Conservation (phyloP, 164 flowering plant genomes). For the Umbellularia californica region DNA sequence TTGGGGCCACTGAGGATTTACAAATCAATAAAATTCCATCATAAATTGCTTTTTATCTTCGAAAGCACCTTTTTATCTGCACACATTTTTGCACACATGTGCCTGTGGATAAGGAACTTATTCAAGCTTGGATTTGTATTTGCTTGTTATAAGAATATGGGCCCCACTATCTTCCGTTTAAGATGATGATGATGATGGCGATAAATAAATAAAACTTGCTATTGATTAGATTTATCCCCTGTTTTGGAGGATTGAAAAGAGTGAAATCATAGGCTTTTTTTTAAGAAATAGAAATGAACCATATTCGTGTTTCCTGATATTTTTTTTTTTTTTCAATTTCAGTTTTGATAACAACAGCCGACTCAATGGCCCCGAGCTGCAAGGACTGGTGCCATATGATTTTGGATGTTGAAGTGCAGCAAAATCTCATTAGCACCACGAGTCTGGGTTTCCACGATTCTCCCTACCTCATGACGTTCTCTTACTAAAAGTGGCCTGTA, state of each 20-base stretch:
- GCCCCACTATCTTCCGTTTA: too few species aligned
- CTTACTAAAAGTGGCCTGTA: not conserved
- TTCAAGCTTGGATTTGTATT: too few species aligned
- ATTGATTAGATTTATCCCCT: not conserved
- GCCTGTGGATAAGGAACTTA: too few species aligned
- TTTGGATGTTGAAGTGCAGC: slow-evolving; percentile 59
- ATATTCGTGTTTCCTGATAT: not conserved
- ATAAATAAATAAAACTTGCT: too few species aligned
- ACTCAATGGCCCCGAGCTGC: slow-evolving; percentile 76
- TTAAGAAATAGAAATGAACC: not conserved
- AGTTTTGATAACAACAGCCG: slow-evolving; percentile 52
- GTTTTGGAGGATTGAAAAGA: not conserved
- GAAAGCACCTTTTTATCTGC: not conserved
- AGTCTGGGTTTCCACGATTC: not conserved
- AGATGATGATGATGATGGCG: too few species aligned
- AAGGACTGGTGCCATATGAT: slow-evolving; percentile 75
- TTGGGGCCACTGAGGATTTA: not conserved
- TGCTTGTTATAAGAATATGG: too few species aligned
- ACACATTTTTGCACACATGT: not conserved
- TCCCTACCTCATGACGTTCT: not conserved
- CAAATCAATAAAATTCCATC: not conserved
- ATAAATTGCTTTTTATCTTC: too few species aligned
- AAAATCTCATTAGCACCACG: not conserved
- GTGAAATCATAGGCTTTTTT: not conserved
- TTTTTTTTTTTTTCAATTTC: slow-evolving; percentile 20